Percentiles rank a stretch among this genome's conserved stretches.
phyloP scores from a whole-genome alignment of 352 stramenopile genomes.

The Phytophthora citricola region DNA sequence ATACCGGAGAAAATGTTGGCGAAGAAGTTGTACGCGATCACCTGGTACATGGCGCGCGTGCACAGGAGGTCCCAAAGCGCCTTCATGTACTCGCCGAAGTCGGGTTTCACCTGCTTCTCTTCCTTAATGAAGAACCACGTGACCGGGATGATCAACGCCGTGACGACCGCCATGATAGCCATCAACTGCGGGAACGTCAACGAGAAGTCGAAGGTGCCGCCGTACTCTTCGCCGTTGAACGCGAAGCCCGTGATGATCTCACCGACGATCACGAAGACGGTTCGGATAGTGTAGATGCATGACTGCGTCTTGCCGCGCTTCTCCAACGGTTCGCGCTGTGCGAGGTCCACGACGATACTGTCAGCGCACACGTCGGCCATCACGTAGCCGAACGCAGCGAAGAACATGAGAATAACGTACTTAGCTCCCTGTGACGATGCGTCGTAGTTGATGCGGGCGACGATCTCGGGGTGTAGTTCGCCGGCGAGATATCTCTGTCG shows the following conservation, averaged over 20 bases:
- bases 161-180: slow-evolving; percentile 49
- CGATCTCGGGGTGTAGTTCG: slow-evolving; percentile 38
- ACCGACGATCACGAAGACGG: slow-evolving; percentile 50
- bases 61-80: slow-evolving; percentile 41
- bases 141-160: slow-evolving; percentile 41
- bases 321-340: slow-evolving; percentile 59
- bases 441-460: slow-evolving; percentile 42
- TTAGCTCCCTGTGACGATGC: slow-evolving; percentile 44
- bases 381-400: slow-evolving; percentile 47
- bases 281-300: slow-evolving; percentile 56
- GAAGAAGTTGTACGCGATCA: slow-evolving; percentile 43
- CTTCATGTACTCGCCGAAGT: slow-evolving; percentile 48
- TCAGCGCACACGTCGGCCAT: slow-evolving; percentile 52
- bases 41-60: slow-evolving; percentile 35
- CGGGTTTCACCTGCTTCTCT: slow-evolving; percentile 40
- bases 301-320: slow-evolving; percentile 64
- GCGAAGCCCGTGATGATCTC: slow-evolving; percentile 51
- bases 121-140: slow-evolving; percentile 66
- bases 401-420: slow-evolving; percentile 65
- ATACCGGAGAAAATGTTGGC: slow-evolving; percentile 51
- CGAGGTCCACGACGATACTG: slow-evolving; percentile 61
- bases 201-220: slow-evolving; percentile 52
- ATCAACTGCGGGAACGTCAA: slow-evolving; percentile 55
- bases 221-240: slow-evolving; percentile 55
- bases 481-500: slow-evolving; percentile 31